Evolutionary conservation across 164 flowering plant species (phyloP).

Genomic region (Dillenia suffruticosa): DNA sequence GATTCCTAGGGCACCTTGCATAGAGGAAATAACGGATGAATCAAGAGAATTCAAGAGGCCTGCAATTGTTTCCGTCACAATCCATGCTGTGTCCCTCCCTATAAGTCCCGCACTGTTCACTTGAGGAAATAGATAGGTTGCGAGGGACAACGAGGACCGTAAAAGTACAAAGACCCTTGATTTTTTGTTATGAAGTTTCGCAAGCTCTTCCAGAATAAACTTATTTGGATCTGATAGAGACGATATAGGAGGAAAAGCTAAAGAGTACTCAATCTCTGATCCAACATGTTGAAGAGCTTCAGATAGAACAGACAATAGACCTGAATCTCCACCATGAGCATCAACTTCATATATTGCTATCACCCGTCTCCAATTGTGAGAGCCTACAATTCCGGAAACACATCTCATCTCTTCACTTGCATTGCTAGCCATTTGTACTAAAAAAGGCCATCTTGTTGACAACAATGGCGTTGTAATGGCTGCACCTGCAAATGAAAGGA

Average conservation of each 20-base stretch:
- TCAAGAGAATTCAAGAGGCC: slow-evolving; percentile 2
- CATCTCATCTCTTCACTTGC: not conserved
- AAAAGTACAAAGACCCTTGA: not conserved
- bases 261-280: slow-evolving; percentile 6
- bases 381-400: not conserved
- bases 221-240: not conserved
- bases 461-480: not conserved
- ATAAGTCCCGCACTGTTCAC: slow-evolving; percentile 14
- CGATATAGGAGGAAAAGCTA: slow-evolving; percentile 14
- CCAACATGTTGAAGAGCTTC: slow-evolving; percentile 15
- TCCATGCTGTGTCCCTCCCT: slow-evolving; percentile 15
- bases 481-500: slow-evolving; percentile 4
- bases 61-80: slow-evolving; percentile 1
- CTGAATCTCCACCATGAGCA: slow-evolving; percentile 1
- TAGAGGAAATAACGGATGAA: slow-evolving; percentile 6
- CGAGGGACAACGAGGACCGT: not conserved
- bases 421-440: not conserved
- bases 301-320: slow-evolving; percentile 4
- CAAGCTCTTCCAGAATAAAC: not conserved
- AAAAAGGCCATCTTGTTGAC: not conserved
- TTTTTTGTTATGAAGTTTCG: not conserved
- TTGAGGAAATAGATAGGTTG: not conserved
- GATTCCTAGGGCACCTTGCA: slow-evolving; percentile 20
- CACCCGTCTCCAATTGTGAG: slow-evolving; percentile 13
- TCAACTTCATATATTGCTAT: slow-evolving; percentile 23